Evolutionary conservation across 805 yeast genomes (phyloP).

Genomic region (Candida silvatica): DNA sequence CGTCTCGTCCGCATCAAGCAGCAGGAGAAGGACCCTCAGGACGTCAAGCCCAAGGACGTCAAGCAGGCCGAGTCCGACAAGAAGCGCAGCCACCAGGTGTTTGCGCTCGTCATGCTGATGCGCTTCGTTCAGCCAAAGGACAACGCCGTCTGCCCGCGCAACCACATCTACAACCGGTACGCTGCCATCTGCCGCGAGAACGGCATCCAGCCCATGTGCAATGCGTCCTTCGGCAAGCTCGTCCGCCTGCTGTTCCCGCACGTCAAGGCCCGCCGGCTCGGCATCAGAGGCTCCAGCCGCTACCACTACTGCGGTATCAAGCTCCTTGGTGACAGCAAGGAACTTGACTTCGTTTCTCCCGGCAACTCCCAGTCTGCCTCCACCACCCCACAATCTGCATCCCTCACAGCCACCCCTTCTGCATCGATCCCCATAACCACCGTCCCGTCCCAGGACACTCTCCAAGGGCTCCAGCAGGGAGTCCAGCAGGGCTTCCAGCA

Average conservation of each 20-base stretch:
- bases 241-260: slow-evolving; percentile 59
- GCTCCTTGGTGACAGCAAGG: slow-evolving; percentile 28
- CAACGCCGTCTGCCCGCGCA: slow-evolving; percentile 53
- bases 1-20: too few relatives aligned
- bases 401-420: slow-evolving; percentile 7
- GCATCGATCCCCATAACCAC: slow-evolving; percentile 6
- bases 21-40: neutral
- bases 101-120: slow-evolving; percentile 76
- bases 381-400: slow-evolving; percentile 4
- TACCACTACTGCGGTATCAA: slow-evolving; percentile 81
- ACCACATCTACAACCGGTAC: slow-evolving; percentile 60
- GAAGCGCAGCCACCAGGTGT: slow-evolving; percentile 64
- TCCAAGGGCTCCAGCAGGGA: neutral
- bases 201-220: slow-evolving; percentile 51
- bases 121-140: slow-evolving; percentile 46
- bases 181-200: slow-evolving; percentile 46
- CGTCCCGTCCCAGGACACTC: slow-evolving; percentile 2
- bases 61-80: slow-evolving; percentile 15
- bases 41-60: slow-evolving; percentile 11
- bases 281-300: slow-evolving; percentile 73
- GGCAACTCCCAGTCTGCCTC: neutral
- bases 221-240: slow-evolving; percentile 73
- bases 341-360: neutral
- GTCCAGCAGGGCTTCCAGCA: neutral
- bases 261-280: slow-evolving; percentile 68